Percentiles rank a stretch among this genome's conserved stretches.
Conservation (phyloP, 805 yeast species). For the Candida tammaniensis region DNA sequence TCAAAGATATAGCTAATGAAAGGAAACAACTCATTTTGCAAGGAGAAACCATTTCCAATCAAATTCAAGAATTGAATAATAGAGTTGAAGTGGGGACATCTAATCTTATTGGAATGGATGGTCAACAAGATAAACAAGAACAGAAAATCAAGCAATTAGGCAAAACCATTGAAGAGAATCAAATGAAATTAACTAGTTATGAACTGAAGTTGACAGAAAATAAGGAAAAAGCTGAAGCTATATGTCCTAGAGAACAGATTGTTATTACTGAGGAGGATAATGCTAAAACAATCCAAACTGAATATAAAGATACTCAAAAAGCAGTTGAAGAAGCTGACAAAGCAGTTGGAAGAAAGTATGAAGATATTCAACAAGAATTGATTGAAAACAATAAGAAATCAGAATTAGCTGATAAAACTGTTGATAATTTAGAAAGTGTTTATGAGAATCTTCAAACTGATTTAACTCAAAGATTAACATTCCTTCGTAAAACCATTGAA, state of each 20-base stretch:
- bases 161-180: slow-evolving; percentile 10
- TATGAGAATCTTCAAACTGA: slow-evolving; percentile 25
- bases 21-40: not conserved
- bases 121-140: not conserved
- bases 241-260: slow-evolving; percentile 50
- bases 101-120: not conserved
- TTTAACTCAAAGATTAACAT: slow-evolving; percentile 29
- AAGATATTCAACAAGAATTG: slow-evolving; percentile 50
- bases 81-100: not conserved
- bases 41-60: not conserved
- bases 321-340: slow-evolving; percentile 53
- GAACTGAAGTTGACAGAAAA: slow-evolving; percentile 26
- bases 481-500: slow-evolving; percentile 30
- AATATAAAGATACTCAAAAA: slow-evolving; percentile 44
- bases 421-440: slow-evolving; percentile 30
- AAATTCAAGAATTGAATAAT: not conserved
- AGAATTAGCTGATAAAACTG: slow-evolving; percentile 40
- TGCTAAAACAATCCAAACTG: slow-evolving; percentile 46
- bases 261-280: slow-evolving; percentile 37
- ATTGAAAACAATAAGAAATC: slow-evolving; percentile 41
- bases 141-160: slow-evolving; percentile 8
- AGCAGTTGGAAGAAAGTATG: slow-evolving; percentile 52
- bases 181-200: slow-evolving; percentile 10
- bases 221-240: slow-evolving; percentile 28
- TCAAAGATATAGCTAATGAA: not conserved